phyloP scores from a whole-genome alignment of 306 rosid genomes.

The Prunus mume region DNA sequence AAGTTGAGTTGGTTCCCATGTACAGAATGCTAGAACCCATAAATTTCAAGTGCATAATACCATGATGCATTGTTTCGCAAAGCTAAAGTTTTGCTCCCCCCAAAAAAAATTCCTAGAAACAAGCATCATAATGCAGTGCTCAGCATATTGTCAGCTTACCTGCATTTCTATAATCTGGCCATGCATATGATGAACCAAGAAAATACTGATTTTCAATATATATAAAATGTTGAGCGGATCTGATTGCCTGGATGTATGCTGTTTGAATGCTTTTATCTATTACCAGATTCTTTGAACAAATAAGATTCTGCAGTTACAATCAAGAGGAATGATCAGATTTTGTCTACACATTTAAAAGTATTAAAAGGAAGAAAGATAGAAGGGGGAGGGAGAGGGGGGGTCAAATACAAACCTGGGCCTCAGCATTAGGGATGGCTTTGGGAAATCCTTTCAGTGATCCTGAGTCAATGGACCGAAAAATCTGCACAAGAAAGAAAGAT shows the following conservation, averaged over 20 bases:
- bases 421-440: slow-evolving; percentile 39
- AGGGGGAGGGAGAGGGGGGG: background rate
- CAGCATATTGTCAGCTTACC: slow-evolving; percentile 44
- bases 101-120: background rate
- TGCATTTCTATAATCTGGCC: slow-evolving; percentile 83
- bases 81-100: background rate
- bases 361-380: slow-evolving; percentile 19
- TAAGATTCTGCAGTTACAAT: slow-evolving; percentile 70
- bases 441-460: slow-evolving; percentile 95
- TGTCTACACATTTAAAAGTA: background rate
- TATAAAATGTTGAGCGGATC: slow-evolving; percentile 92
- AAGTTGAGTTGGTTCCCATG: background rate
- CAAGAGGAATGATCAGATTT: slow-evolving; percentile 15
- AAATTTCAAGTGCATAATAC: background rate
- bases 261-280: slow-evolving; percentile 91
- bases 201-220: slow-evolving; percentile 96
- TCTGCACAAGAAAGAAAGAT: slow-evolving; percentile 44
- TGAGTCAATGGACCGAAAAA: slow-evolving; percentile 88
- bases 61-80: background rate
- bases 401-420: slow-evolving; percentile 43
- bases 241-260: slow-evolving; percentile 88
- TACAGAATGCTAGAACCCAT: background rate
- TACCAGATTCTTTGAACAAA: slow-evolving; percentile 62
- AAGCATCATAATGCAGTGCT: slow-evolving; percentile 14
- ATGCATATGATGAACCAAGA: slow-evolving; percentile 87